Percentiles rank a stretch among this genome's conserved stretches.
Evolutionary conservation across 2,329 filamentous ascomycete species (phyloP).

Genomic region (Cercospora canescens): DNA sequence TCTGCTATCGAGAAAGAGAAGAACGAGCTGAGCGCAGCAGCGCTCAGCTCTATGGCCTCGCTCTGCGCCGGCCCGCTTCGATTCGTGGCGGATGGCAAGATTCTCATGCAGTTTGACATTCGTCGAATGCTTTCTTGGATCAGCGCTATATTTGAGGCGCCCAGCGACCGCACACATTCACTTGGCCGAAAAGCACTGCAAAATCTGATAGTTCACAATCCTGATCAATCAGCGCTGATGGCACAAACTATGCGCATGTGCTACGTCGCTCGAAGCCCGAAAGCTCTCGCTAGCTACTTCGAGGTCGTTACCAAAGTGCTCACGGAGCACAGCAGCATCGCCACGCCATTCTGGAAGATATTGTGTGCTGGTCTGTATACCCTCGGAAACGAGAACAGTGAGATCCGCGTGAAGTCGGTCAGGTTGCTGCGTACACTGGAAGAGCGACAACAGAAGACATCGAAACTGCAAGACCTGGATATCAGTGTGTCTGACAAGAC

Average conservation of each 20-base stretch:
- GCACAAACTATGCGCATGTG: constrained; percentile 91
- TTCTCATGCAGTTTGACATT: constrained; percentile 87
- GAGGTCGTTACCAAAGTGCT: constrained; percentile 87
- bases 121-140: constrained; percentile 93
- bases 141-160: constrained; percentile 88
- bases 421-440: constrained; percentile 79
- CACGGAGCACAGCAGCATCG: constrained; percentile 76
- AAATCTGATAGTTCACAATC: constrained; percentile 88
- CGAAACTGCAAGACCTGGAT: constrained; percentile 94
- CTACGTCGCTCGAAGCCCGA: constrained; percentile 71
- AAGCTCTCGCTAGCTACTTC: constrained; percentile 93
- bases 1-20: constrained; percentile 98
- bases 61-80: constrained; percentile 82
- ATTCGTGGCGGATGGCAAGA: constrained; percentile 83
- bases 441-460: constrained; percentile 73
- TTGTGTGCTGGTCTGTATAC: constrained; percentile 87
- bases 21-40: constrained; percentile 83
- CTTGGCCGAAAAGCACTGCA: constrained; percentile 86
- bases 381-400: constrained; percentile 85
- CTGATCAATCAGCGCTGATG: constrained; percentile 79
- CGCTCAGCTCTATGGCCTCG: constrained; percentile 91
- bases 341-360: constrained; percentile 85
- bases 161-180: constrained; percentile 86
- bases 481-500: constrained; percentile 99
- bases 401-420: constrained; percentile 85